Conservation (phyloP, 176 grass and related monocot genomes). For the Hyparrhenia diplandra region DNA sequence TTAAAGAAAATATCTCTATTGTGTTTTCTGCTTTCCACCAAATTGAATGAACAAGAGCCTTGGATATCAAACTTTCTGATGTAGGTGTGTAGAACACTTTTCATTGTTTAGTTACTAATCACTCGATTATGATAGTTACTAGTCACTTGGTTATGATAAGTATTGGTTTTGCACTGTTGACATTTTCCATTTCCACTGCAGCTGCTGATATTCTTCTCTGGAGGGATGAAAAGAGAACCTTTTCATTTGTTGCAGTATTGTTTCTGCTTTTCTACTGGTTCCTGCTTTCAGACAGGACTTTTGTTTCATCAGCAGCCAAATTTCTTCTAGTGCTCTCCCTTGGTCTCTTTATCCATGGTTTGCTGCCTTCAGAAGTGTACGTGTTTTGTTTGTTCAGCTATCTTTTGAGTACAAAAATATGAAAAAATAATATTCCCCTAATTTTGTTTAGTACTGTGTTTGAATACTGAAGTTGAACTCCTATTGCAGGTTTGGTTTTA, state of each 20-base stretch:
- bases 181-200: slow-evolving; percentile 39
- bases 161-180: slow-evolving; percentile 16
- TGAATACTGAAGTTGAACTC: slow-evolving; percentile 9
- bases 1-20: not conserved
- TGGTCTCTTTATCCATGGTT: slow-evolving; percentile 82
- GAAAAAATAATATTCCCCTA: slow-evolving; percentile 3
- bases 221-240: slow-evolving; percentile 98
- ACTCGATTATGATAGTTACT: not conserved
- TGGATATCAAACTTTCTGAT: not conserved
- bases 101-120: slow-evolving; percentile 6
- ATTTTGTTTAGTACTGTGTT: slow-evolving; percentile 26
- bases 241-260: slow-evolving; percentile 58
- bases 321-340: slow-evolving; percentile 70
- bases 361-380: slow-evolving; percentile 57
- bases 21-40: not conserved
- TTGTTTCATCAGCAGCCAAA: slow-evolving; percentile 67
- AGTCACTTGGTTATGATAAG: not conserved
- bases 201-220: slow-evolving; percentile 91
- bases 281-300: slow-evolving; percentile 87
- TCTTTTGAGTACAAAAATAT: not conserved
- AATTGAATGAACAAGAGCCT: not conserved
- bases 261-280: slow-evolving; percentile 98
- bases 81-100: not conserved
- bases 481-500: slow-evolving; percentile 65
- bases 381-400: slow-evolving; percentile 23